A percentile compares a stretch with the other conserved stretches of the same genome.
phyloP scores from a whole-genome alignment of 306 rosid species.

The Cajanus cajan region DNA sequence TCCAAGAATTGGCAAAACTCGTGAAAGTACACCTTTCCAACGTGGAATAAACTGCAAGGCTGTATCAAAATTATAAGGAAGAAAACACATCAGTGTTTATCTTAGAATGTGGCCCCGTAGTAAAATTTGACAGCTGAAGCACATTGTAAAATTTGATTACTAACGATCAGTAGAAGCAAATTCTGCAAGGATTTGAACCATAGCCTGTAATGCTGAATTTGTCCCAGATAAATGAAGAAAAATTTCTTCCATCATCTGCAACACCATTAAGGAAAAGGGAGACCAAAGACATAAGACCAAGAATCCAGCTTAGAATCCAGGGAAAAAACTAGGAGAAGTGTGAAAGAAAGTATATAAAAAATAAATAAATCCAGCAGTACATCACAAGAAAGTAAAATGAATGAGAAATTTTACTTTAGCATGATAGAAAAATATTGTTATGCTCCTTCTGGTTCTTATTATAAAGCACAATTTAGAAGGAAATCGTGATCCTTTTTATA shows the following conservation, averaged over 20 bases:
- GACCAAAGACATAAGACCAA: background rate
- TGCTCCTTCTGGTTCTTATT: too few species aligned
- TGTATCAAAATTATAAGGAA: constrained; percentile 45
- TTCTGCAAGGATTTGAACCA: constrained; percentile 96
- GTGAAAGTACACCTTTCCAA: constrained; percentile 88
- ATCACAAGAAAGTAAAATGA: constrained; percentile 18
- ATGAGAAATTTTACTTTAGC: background rate
- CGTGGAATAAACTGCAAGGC: constrained; percentile 89
- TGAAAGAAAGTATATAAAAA: background rate
- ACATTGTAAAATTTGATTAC: constrained; percentile 31
- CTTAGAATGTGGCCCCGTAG: background rate
- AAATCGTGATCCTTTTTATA: too few species aligned
- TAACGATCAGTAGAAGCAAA: constrained; percentile 86
- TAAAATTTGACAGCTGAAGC: constrained; percentile 7
- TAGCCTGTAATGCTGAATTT: constrained; percentile 74
- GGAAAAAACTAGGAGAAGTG: constrained; percentile 13
- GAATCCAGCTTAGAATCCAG: constrained; percentile 20
- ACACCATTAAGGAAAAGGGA: constrained; percentile 36
- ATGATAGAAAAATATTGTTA: constrained; percentile 21
- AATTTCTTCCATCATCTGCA: constrained; percentile 95
- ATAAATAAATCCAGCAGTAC: constrained; percentile 15
- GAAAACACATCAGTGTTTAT: constrained; percentile 33
- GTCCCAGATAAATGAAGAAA: constrained; percentile 86
- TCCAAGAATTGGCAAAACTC: constrained; percentile 92
- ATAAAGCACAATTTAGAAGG: too few species aligned